Evolutionary conservation across 2,329 filamentous ascomycete genomes (phyloP).

Genomic region (Pseudovirgaria hyperparasitica): DNA sequence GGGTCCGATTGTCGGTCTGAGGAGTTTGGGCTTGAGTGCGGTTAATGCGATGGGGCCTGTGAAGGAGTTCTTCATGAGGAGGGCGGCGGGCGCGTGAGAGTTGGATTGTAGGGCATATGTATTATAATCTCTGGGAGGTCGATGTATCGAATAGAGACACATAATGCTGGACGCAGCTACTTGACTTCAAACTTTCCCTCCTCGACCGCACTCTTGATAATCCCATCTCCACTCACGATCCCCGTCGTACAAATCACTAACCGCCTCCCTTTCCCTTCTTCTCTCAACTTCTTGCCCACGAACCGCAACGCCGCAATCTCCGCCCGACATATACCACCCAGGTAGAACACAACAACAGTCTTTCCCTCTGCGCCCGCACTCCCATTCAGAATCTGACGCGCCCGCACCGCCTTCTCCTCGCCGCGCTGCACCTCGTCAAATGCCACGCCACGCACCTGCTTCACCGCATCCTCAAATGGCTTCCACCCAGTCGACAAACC

Average conservation of each 20-base stretch:
- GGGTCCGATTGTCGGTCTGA: constrained; percentile 66
- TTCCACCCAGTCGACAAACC: constrained; percentile 70
- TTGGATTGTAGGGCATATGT: too few relatives aligned
- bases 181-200: constrained; percentile 37
- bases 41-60: constrained; percentile 63
- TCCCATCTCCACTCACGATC: constrained; percentile 75
- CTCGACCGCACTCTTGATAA: constrained; percentile 79
- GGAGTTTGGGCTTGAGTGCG: constrained; percentile 62
- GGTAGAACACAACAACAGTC: constrained; percentile 89
- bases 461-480: constrained; percentile 84
- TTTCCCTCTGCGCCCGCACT: constrained; percentile 44
- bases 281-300: constrained; percentile 62
- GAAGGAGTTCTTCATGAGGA: constrained; percentile 78
- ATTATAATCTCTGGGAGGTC: too few relatives aligned
- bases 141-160: too few relatives aligned
- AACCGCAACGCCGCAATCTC: constrained; percentile 92
- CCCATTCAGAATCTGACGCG: constrained; percentile 69
- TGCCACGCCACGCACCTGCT: constrained; percentile 74
- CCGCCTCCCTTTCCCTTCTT: constrained; percentile 57
- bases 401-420: constrained; percentile 83
- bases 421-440: constrained; percentile 90
- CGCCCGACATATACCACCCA: constrained; percentile 93
- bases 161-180: too few relatives aligned
- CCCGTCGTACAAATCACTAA: constrained; percentile 89
- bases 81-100: constrained; percentile 43